Evolutionary conservation across 2,329 filamentous ascomycete species (phyloP).

Genomic region (Ceratocystis smalleyi): DNA sequence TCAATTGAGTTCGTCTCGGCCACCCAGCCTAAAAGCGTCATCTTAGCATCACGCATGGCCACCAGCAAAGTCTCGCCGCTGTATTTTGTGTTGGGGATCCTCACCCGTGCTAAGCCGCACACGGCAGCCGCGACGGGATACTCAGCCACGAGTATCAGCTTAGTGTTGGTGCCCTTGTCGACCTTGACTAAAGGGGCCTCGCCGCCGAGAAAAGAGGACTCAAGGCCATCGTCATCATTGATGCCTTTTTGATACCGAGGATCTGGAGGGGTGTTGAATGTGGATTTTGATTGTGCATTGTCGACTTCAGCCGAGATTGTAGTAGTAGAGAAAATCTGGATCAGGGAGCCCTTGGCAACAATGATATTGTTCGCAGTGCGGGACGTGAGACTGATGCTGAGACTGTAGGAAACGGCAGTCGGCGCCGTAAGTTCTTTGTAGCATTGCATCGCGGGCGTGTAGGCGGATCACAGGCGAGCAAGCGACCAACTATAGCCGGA

Average conservation of each 20-base stretch:
- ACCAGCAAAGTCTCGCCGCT: conserved; percentile 73
- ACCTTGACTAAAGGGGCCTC: conserved; percentile 46
- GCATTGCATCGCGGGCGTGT: conserved; percentile 58
- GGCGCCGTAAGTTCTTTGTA: conserved; percentile 92
- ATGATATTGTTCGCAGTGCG: conserved; percentile 67
- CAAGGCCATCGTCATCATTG: conserved; percentile 47
- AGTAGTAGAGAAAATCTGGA: conserved; percentile 76
- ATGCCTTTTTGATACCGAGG: conserved; percentile 36
- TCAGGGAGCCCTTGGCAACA: conserved; percentile 78
- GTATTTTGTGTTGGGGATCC: conserved; percentile 54
- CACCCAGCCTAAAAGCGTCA: conserved; percentile 91
- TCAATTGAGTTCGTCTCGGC: conserved; percentile 60
- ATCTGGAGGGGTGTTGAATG: conserved; percentile 19
- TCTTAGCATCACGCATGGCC: conserved; percentile 77
- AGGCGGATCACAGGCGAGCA: neutral
- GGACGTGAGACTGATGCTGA: conserved; percentile 63
- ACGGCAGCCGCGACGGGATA: conserved; percentile 72
- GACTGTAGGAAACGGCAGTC: conserved; percentile 80
- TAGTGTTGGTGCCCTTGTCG: conserved; percentile 52
- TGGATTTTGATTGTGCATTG: conserved; percentile 26
- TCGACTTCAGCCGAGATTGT: conserved; percentile 49
- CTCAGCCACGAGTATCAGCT: conserved; percentile 72
- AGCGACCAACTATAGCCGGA: no score
- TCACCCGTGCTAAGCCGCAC: conserved; percentile 66
- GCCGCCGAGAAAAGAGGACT: conserved; percentile 49